Conservation (phyloP, 192 early-diverging fungal species). For the Mortierella antarctica region DNA sequence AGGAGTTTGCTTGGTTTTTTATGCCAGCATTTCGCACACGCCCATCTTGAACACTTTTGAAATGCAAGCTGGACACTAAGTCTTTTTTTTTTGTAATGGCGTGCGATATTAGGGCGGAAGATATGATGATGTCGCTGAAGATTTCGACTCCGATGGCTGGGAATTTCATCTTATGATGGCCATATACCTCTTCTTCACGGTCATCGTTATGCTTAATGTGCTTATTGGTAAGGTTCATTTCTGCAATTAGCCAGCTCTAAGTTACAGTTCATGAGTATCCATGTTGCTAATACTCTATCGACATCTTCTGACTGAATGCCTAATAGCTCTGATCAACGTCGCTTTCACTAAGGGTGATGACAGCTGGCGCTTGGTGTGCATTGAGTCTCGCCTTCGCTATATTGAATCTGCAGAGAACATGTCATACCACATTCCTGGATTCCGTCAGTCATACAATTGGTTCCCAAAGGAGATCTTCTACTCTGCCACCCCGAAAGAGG, state of each 20-base stretch:
- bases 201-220: constrained; percentile 28
- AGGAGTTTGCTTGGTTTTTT: not conserved
- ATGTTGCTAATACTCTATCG: too few species aligned
- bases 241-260: not conserved
- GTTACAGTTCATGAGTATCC: too few species aligned
- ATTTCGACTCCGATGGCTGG: not conserved
- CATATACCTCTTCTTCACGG: constrained; percentile 15
- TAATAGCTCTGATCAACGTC: constrained; percentile 18
- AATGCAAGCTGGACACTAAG: too few species aligned
- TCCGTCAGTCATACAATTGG: constrained; percentile 8
- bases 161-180: constrained; percentile 17
- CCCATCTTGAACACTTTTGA: too few species aligned
- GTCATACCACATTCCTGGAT: constrained; percentile 15
- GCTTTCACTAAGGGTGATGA: constrained; percentile 15
- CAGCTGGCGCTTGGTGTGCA: constrained; percentile 20
- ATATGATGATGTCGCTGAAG: constrained; percentile 10
- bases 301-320: too few species aligned
- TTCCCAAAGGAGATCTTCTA: constrained; percentile 6
- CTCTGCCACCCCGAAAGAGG: not conserved
- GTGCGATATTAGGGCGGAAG: constrained; percentile 7
- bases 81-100: not conserved
- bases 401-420: constrained; percentile 29
- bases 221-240: constrained; percentile 4
- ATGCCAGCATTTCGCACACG: too few species aligned
- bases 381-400: constrained; percentile 10